Evolutionary conservation across 2,329 filamentous ascomycete species (phyloP).

Genomic region (Microsporum ferrugineum): DNA sequence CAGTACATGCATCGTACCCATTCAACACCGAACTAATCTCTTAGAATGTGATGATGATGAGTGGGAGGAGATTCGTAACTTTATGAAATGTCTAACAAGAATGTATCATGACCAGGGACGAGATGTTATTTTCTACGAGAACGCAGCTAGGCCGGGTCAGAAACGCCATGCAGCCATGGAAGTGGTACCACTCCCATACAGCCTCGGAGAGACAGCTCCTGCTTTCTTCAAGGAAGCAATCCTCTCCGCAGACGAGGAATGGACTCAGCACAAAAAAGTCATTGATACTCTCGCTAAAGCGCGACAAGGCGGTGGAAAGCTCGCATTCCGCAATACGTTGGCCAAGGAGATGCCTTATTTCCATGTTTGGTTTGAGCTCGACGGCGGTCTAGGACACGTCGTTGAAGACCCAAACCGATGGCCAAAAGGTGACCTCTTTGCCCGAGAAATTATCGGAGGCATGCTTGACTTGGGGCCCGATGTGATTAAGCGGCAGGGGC

Average conservation of each 20-base stretch:
- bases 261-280: slow-evolving; percentile 88
- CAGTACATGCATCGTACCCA: slow-evolving; percentile 77
- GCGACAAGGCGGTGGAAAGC: slow-evolving; percentile 56
- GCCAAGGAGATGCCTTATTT: slow-evolving; percentile 98
- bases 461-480: slow-evolving; percentile 78
- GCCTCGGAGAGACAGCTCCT: slow-evolving; percentile 79
- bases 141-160: slow-evolving; percentile 69
- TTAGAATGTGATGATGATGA: slow-evolving; percentile 98
- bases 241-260: slow-evolving; percentile 75
- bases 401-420: slow-evolving; percentile 77
- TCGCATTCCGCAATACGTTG: slow-evolving; percentile 69
- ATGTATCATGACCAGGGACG: slow-evolving; percentile 91
- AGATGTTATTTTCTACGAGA: slow-evolving; percentile 95
- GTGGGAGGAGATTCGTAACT: slow-evolving; percentile 98
- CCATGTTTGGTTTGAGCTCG: slow-evolving; percentile 87
- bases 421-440: slow-evolving; percentile 87
- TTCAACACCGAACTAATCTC: slow-evolving; percentile 76
- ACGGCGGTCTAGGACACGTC: slow-evolving; percentile 84
- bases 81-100: slow-evolving; percentile 91
- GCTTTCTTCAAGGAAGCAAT: slow-evolving; percentile 96
- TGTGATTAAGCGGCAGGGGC: slow-evolving; percentile 78
- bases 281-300: slow-evolving; percentile 64
- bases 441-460: slow-evolving; percentile 78
- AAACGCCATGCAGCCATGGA: slow-evolving; percentile 76
- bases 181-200: slow-evolving; percentile 78